Base-by-base conservation (phyloP, 2,329 filamentous ascomycete genomes). In the Trichophyton schoenleinii region DNA sequence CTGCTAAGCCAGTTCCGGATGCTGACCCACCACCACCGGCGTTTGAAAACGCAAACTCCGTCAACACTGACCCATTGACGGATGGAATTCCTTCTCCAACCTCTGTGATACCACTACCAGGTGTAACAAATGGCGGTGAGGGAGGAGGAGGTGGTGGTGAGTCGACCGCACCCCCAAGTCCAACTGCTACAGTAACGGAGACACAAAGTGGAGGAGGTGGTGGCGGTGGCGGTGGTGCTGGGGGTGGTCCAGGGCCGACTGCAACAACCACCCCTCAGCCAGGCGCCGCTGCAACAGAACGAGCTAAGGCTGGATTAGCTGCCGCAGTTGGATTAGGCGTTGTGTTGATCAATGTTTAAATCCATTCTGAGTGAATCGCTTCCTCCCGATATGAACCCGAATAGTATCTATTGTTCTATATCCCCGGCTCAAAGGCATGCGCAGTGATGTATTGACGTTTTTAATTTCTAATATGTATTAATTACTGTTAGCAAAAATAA, bases 31-130 rank as follows among this genome's bases (percentile, higher is more conserved):
- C 63, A 25, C 61, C 63, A 11, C 42, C 61, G 25, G 84, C 79
- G 1, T 88, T 82, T 72, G 72, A 73, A 25, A 78, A 78, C 61
- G 84, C 81, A 3, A 77, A 75, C 4, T 75, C 77, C 6, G 80
- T 71, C 28, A 75, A 75, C 20, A 73, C 73, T 5, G 73, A 72
- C 13, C 82, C 83, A 0, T 85, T 82, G 70, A 86, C 83, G 0
- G 80, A 77, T 20, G 79, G 78, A 31, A 72, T 83, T 41, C 68
- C 78, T 0, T 73, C 74, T 1, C 72, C 81, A 0, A 79, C 76
- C n/a, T 72, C 74, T 62, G 65, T 70, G 60, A 68, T 73, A 41
- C 31, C 59, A 2, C 15, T 65, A 2, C 48, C 49, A 13, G 71
- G 74, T 2, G 69, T 74, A 2, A 74, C 70, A 0, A 58, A 55